phyloP scores from a whole-genome alignment of 2,329 filamentous ascomycete genomes.

The Raffaelea deltoideospora region DNA sequence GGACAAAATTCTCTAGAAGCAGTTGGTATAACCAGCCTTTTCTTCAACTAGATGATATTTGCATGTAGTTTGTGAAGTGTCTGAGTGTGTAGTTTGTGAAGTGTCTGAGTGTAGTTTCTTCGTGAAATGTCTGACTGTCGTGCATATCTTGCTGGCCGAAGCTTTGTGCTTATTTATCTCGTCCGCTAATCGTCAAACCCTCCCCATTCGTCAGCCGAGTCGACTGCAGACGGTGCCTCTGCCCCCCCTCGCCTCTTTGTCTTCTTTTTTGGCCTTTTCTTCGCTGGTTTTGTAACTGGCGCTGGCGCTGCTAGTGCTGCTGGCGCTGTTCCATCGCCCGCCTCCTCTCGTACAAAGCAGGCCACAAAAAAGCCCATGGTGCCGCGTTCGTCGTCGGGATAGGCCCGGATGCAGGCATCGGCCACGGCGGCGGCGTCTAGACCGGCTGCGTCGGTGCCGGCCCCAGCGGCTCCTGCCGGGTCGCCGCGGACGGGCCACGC shows the following conservation, averaged over 20 bases:
- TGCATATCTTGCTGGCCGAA: too few relatives aligned
- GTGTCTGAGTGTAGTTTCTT: too few relatives aligned
- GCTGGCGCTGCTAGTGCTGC: too few relatives aligned
- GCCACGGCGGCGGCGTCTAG: conserved; percentile 26
- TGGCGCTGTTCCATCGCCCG: not conserved
- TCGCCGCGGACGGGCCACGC: conserved; percentile 58
- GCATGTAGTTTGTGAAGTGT: too few relatives aligned
- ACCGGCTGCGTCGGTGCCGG: not conserved
- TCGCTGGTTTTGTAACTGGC: not conserved
- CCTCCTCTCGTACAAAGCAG: conserved; percentile 54
- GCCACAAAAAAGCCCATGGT: conserved; percentile 94
- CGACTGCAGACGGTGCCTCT: too few relatives aligned
- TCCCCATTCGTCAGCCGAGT: conserved; percentile 6
- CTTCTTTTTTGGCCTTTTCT: not conserved
- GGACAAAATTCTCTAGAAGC: too few relatives aligned
- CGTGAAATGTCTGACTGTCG: too few relatives aligned
- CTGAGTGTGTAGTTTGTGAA: too few relatives aligned
- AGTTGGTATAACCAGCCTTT: too few relatives aligned
- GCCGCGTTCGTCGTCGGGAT: conserved; percentile 65
- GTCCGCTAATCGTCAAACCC: conserved; percentile 12
- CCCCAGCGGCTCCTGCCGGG: conserved; percentile 13
- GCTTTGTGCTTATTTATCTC: too few relatives aligned
- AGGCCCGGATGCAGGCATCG: conserved; percentile 67
- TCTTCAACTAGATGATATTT: too few relatives aligned
- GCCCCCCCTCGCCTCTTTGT: too few relatives aligned